These are phyloP conservation scores for Trichothecium roseum DNA, from an alignment of 2,329 filamentous ascomycete genomes.

Conservation along the genomic window DNA sequence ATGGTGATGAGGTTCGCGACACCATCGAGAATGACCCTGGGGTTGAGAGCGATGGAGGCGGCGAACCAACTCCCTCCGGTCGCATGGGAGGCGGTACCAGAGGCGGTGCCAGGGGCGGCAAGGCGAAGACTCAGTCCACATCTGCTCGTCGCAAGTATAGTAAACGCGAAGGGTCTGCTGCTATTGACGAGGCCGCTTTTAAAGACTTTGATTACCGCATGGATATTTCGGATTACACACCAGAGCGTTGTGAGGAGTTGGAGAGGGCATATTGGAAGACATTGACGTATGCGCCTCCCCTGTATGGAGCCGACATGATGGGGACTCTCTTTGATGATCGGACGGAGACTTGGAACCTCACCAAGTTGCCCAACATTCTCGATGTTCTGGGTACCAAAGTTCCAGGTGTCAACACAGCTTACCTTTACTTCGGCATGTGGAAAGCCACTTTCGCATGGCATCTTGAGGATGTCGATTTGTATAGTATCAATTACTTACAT, in stretches of 20 bases:
- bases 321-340: conserved; percentile 87
- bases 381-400: conserved; percentile 93
- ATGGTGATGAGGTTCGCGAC: conserved; percentile 24
- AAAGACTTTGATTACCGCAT: conserved; percentile 85
- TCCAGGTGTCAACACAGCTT: conserved; percentile 94
- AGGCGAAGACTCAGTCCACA: conserved; percentile 60
- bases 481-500: conserved; percentile 99
- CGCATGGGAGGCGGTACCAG: conserved; percentile 25
- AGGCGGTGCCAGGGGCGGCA: conserved; percentile 38
- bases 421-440: conserved; percentile 98
- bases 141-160: conserved; percentile 84
- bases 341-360: conserved; percentile 83
- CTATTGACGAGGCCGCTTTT: conserved; percentile 83
- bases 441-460: conserved; percentile 99
- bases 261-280: conserved; percentile 97
- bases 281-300: conserved; percentile 83
- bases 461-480: conserved; percentile 94
- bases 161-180: conserved; percentile 64
- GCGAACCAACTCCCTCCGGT: conserved; percentile 22
- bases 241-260: conserved; percentile 86
- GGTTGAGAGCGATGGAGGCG: conserved; percentile 20
- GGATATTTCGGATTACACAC: conserved; percentile 77
- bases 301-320: conserved; percentile 95
- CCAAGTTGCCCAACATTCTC: conserved; percentile 84
- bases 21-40: conserved; percentile 35